Conservation (phyloP, 2,329 filamentous ascomycete species). For the Diplodia mutila region DNA sequence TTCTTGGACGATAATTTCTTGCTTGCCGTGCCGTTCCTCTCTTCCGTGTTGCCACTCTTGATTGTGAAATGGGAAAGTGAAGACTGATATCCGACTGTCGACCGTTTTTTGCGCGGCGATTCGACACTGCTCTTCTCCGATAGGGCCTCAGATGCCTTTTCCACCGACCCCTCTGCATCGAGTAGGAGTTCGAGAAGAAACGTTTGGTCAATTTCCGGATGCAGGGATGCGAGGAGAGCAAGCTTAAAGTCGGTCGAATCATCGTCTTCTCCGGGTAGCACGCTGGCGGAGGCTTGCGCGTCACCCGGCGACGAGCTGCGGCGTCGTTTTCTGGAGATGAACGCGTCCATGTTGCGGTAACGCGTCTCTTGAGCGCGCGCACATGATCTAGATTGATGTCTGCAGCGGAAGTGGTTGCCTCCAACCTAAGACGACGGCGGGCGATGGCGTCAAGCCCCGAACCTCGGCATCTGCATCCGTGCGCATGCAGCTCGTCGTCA, state of each 20-base stretch:
- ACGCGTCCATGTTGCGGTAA: conserved; percentile 40
- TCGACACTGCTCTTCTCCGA: conserved; percentile 31
- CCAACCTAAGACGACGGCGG: not conserved
- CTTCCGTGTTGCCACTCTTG: not conserved
- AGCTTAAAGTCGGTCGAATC: conserved; percentile 91
- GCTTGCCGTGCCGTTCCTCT: conserved; percentile 19
- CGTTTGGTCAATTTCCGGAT: conserved; percentile 66
- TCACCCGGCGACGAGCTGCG: conserved; percentile 30
- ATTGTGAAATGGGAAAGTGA: conserved; percentile 42
- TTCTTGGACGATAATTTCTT: conserved; percentile 66
- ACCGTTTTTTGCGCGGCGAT: conserved; percentile 40
- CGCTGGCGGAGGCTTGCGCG: not conserved
- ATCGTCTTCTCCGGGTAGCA: conserved; percentile 52
- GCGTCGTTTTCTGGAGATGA: conserved; percentile 44
- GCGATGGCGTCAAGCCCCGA: conserved; percentile 20
- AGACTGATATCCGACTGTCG: conserved; percentile 48
- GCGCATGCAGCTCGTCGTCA: conserved; percentile 3
- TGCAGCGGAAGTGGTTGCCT: conserved; percentile 10
- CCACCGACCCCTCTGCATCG: conserved; percentile 75
- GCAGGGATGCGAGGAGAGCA: conserved; percentile 77
- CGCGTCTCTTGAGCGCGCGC: not conserved
- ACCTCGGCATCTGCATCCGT: conserved; percentile 21
- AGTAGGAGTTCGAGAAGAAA: conserved; percentile 78
- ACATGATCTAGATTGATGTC: not conserved
- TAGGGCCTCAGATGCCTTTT: conserved; percentile 64